Conservation (phyloP, 306 rosid genomes). For the Cucumis melo region DNA sequence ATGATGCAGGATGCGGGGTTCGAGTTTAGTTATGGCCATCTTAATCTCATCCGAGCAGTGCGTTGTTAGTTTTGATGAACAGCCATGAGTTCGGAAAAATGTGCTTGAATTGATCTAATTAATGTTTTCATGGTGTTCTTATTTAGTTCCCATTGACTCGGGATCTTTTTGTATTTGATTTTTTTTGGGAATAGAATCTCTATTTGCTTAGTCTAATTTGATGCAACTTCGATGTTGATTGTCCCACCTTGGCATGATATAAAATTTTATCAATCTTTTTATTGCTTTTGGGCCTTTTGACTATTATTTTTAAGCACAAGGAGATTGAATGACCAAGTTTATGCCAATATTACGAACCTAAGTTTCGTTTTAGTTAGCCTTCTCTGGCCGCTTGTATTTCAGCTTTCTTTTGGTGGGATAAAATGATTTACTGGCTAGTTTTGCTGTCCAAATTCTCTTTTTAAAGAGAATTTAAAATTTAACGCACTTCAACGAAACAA, state of each 20-base stretch:
- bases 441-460: too few relatives aligned
- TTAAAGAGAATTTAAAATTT: too few relatives aligned
- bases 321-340: too few relatives aligned
- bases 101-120: neutral
- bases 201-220: neutral
- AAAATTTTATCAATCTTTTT: too few relatives aligned
- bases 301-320: too few relatives aligned
- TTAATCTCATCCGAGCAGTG: neutral
- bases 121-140: neutral
- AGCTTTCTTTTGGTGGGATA: too few relatives aligned
- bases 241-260: slow-evolving; percentile 1
- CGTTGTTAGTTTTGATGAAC: neutral
- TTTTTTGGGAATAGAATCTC: neutral
- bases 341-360: too few relatives aligned
- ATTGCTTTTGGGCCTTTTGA: neutral
- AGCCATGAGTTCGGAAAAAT: neutral
- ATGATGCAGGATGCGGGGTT: neutral
- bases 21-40: neutral
- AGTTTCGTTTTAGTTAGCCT: too few relatives aligned
- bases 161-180: slow-evolving; percentile 1
- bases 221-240: neutral
- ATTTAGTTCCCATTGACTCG: neutral
- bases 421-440: too few relatives aligned
- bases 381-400: too few relatives aligned
- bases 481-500: too few relatives aligned